phyloP scores from a whole-genome alignment of 2,329 filamentous ascomycete genomes.

The Hortaea werneckii region DNA sequence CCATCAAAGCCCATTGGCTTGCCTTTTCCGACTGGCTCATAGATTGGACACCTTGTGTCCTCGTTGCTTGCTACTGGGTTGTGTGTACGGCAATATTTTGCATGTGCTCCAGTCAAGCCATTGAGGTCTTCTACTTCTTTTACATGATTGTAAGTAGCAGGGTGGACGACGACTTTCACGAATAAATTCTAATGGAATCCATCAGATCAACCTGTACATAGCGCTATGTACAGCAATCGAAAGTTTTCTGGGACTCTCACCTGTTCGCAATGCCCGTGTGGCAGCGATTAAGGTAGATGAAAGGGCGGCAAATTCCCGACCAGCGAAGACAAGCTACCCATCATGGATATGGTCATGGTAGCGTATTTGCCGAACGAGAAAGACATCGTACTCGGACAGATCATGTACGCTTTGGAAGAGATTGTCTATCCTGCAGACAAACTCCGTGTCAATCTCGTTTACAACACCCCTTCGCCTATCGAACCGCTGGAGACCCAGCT shows the following conservation, averaged over 20 bases:
- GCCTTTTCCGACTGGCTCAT: constrained; percentile 21
- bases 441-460: constrained; percentile 38
- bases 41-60: constrained; percentile 20
- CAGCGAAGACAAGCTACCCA: constrained; percentile 21
- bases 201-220: constrained; percentile 20
- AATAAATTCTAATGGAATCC: too few species aligned
- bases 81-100: constrained; percentile 23
- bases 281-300: constrained; percentile 20
- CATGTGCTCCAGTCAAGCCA: constrained; percentile 15
- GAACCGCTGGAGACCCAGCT: constrained; percentile 37
- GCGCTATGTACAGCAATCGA: constrained; percentile 18
- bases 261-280: constrained; percentile 19
- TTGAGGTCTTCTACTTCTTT: constrained; percentile 24
- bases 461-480: constrained; percentile 40
- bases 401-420: constrained; percentile 37
- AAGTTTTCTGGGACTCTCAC: constrained; percentile 22
- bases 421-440: constrained; percentile 37
- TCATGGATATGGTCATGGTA: constrained; percentile 39
- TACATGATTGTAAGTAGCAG: constrained; percentile 16
- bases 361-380: constrained; percentile 43
- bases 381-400: constrained; percentile 4
- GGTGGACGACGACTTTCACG: too few species aligned
- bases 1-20: constrained; percentile 6
- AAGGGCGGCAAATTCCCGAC: constrained; percentile 14
- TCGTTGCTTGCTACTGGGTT: constrained; percentile 21